Evolutionary conservation across 2,329 filamentous ascomycete species (phyloP), one percentile per base, ranked within the genome.

Genomic region (Verticillium albo-atrum): DNA sequence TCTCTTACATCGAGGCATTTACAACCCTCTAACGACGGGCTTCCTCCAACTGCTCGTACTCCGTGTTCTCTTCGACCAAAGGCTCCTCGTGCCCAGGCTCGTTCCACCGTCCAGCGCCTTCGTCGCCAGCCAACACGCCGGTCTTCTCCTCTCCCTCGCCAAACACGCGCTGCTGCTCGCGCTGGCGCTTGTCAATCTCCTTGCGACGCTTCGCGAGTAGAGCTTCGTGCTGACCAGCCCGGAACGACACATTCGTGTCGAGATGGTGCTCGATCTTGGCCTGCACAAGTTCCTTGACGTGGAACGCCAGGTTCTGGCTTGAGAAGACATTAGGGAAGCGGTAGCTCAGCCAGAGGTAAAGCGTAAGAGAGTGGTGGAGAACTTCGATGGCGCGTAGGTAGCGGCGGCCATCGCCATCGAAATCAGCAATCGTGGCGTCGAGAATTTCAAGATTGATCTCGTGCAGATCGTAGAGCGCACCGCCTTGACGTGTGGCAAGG

Each of bases 341-440:
- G 74, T 94, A 98, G 66, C 90, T 94, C 17, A 99, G 80, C 95
- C 95, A 99, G 2, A 96, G 81, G 70, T 98, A 99, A 54, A 93
- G 77, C 52, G 94, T 91, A 37, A 99, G 78, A 28, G 86, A 81
- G 67, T 91, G 90, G 76, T 99, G 95, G 17, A 99, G 80, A 3
- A 77, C 72, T 72, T 99, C 95, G 23, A 98, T 78, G 9, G 79
- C 75, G 58, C 79, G 77, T 12, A 99, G 79, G 65, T 92, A 91
- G 6, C 72, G 65, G 14, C 30, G 59, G 37, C 62, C 62, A 27
- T 63, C 56, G n/a, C 55, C 52, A n/a, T 51, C 20, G 26, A 60
- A 61, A 56, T 64, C 59, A 6, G 58, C 62, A 27, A 77, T 61
- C 54, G 89, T 82, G 1, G 89, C 73, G 62, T 97, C 91, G 3